Evolutionary conservation across 2,329 filamentous ascomycete species (phyloP), one percentile per base, ranked within the genome.

Genomic region (Ciborinia camelliae): DNA sequence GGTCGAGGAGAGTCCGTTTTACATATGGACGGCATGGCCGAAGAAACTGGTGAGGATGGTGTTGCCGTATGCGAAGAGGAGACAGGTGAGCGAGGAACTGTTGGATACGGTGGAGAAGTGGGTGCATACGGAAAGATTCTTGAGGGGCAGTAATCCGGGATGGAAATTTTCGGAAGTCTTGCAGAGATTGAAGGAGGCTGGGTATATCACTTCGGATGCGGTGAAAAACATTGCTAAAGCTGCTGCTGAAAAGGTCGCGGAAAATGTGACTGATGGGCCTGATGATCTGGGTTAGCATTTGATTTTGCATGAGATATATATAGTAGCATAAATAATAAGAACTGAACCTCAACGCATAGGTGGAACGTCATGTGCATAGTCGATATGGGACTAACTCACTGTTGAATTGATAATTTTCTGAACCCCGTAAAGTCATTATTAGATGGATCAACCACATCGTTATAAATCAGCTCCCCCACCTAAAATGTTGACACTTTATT

Each of bases 51-150:
- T 60, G 2, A 60, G 9, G 8, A 12, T 45, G 10, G 15, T 2
- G 9, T 12, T 55, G 35, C 35, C 35, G 37, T 30, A 55, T 6
- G 20, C 5, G 10, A 47, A 48, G 57, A 50, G 57, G 14, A 37
- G 57, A 26, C 45, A 47, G 15, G 43, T 37, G 2, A 60, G 41
- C 15, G 57, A 60, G 32, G 57, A 28, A 30, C 32, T 60, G 20
- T 50, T 60, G 18, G 43, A 50, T 20, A 26, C n/a, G 57, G 23
- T 60, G 18, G 43, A 50, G 57, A 50, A 35, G n/a, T 59, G 57
- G 57, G 41, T 59, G 12, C 26, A 30, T 12, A 30, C 28, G 10
- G 55, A 59, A 30, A 48, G 30, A 30, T 45, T 47, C 30, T 18
- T 59, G 15, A 45, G 55, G 15, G 28, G 28, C 15, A 45, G 55